These are phyloP conservation scores for Phytophthora hybrid DNA, from an alignment of 352 stramenopile species.

Conservation along the genomic window DNA sequence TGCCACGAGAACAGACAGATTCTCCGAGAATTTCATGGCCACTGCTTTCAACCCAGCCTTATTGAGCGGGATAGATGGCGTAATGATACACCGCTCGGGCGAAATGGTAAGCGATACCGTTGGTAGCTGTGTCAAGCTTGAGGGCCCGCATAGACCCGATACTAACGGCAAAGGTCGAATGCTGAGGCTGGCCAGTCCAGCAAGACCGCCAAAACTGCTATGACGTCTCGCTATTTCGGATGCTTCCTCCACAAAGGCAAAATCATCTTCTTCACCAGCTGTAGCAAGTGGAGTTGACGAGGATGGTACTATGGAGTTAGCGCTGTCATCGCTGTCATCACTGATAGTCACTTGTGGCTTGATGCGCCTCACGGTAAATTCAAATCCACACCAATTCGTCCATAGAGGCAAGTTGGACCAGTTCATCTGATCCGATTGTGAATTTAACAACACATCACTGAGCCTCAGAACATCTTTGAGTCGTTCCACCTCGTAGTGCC, in stretches of 20 bases:
- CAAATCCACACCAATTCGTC: constrained; percentile 74
- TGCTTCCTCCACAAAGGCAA: constrained; percentile 84
- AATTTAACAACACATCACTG: constrained; percentile 70
- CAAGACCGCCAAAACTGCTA: constrained; percentile 68
- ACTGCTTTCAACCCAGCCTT: constrained; percentile 69
- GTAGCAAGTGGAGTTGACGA: constrained; percentile 31
- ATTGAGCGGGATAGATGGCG: constrained; percentile 69
- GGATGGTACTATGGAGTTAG: constrained; percentile 1
- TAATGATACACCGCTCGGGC: constrained; percentile 61
- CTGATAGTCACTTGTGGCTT: constrained; percentile 14
- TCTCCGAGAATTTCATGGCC: constrained; percentile 86
- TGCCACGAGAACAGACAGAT: constrained; percentile 78
- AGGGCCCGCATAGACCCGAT: constrained; percentile 51
- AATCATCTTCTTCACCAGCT: constrained; percentile 70
- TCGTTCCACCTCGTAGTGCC: constrained; percentile 77
- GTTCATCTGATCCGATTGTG: constrained; percentile 37
- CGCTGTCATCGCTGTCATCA: constrained; percentile 9
- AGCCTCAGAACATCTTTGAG: constrained; percentile 75
- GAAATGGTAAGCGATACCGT: constrained; percentile 56
- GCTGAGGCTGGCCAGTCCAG: constrained; percentile 47
- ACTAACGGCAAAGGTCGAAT: constrained; percentile 60
- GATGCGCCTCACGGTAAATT: constrained; percentile 56
- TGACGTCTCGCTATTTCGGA: constrained; percentile 62
- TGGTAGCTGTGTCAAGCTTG: constrained; percentile 64
- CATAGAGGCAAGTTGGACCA: constrained; percentile 73